These are phyloP conservation scores for Calonectria henricotiae DNA, from an alignment of 2,329 filamentous ascomycete genomes.

Conservation along the genomic window DNA sequence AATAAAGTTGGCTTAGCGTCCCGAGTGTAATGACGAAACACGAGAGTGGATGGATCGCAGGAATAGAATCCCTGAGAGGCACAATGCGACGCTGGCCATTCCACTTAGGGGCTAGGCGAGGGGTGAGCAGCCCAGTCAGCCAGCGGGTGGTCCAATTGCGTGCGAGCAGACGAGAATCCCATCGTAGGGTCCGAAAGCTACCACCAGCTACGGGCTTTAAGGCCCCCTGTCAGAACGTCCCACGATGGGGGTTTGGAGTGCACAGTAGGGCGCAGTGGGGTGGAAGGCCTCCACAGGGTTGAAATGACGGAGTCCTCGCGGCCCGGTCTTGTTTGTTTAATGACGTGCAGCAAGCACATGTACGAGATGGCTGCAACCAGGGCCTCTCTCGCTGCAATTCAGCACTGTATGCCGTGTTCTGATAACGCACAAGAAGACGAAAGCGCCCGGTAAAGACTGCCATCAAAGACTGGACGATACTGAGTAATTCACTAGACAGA, in stretches of 20 bases:
- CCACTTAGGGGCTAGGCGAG: background rate
- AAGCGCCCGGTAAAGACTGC: background rate
- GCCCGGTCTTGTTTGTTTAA: background rate
- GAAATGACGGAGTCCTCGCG: constrained; percentile 4
- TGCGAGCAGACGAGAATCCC: background rate
- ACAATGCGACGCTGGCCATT: background rate
- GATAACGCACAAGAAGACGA: background rate
- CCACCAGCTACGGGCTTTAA: background rate
- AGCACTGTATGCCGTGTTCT: background rate
- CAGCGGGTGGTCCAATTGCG: background rate
- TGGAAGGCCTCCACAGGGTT: background rate
- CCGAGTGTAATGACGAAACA: constrained; percentile 20
- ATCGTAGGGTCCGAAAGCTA: background rate
- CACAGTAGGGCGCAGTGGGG: background rate
- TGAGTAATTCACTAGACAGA: constrained; percentile 7
- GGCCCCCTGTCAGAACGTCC: background rate
- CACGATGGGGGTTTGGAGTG: background rate
- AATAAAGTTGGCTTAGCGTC: constrained; percentile 22
- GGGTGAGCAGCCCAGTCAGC: background rate
- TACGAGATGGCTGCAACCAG: background rate
- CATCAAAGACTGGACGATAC: background rate
- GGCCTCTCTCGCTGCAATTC: too few species aligned
- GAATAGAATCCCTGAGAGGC: constrained; percentile 2
- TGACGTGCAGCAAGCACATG: background rate
- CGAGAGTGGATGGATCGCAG: constrained; percentile 22